Evolutionary conservation across 2,329 filamentous ascomycete genomes (phyloP), one percentile per base, ranked within the genome.

Genomic region (Venturia carpophila): DNA sequence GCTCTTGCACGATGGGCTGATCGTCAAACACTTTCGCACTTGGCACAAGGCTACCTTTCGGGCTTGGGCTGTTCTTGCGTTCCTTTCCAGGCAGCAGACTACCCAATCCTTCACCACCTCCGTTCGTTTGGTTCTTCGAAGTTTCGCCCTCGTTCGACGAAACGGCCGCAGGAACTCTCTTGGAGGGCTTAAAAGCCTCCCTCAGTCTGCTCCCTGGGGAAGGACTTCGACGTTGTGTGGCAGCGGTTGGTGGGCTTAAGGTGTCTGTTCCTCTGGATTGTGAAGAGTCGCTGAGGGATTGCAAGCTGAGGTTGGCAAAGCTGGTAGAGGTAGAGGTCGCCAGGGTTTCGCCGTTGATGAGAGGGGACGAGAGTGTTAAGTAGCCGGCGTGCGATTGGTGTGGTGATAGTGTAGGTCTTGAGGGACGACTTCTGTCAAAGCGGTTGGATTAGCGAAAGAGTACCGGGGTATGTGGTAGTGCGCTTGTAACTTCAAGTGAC

Each of bases 181-280:
- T 69, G 10, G 69, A 70, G 19, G 73, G 75, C 66, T 78, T 83
- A 71, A 94, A 91, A 15, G 87, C 88, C 71, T 87, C 86, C 73
- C 84, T 88, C 67, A 93, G 79, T 71, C 87, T 90, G 71, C 86
- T 84, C 63, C 83, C 85, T 13, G 89, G 88, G 11, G 91, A 92
- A 24, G 84, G 80, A 30, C 85, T 85, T 67, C 88, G 83, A 69
- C 82, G 82, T 67, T 78, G 70, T 43, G 68, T 62, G 19, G 71
- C 66, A 64, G 71, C 64, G 15, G 52, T 37, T 52, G 71, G 62
- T 27, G 66, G 27, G 10, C 67, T 73, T 68, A 63, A 74, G 75
- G 60, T 70, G 52, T 75, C 68, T 72, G 74, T 68, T 62, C 68
- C 52, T 41, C 13, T 58, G 43, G 52, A 49, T 24, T 15, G 27